These are phyloP conservation scores for Perkinsus chesapeaki DNA, from an alignment of 169 alveolate species.

Conservation along the genomic window DNA sequence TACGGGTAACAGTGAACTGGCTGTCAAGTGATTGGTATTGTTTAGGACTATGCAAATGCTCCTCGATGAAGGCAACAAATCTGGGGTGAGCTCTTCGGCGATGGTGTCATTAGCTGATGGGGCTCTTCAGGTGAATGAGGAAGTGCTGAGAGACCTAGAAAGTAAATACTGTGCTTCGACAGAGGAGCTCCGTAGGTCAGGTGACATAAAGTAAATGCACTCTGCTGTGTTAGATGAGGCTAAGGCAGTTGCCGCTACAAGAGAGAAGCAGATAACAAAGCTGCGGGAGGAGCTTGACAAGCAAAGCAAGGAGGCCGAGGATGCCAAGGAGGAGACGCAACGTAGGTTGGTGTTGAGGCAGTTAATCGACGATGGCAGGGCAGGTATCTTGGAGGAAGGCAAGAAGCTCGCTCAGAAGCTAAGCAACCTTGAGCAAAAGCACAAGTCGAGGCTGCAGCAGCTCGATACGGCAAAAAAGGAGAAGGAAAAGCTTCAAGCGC, in stretches of 20 bases:
- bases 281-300: neutral
- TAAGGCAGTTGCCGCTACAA: neutral
- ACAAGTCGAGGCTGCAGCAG: neutral
- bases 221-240: neutral
- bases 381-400: neutral
- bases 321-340: neutral
- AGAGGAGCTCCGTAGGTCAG: neutral
- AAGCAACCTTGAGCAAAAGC: neutral
- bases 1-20: neutral
- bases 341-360: too few species aligned
- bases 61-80: neutral
- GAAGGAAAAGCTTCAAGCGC: neutral
- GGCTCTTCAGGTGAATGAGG: neutral
- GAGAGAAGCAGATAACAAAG: neutral
- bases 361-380: too few species aligned
- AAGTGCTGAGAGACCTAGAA: neutral
- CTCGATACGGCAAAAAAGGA: neutral
- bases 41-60: neutral
- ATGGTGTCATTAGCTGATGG: too few species aligned
- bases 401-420: neutral
- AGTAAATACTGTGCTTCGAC: neutral
- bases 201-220: too few species aligned
- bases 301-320: neutral
- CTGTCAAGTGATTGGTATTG: neutral
- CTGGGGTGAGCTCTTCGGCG: neutral